phyloP scores from a whole-genome alignment of 2,329 filamentous ascomycete genomes.

The Neurospora crassa region DNA sequence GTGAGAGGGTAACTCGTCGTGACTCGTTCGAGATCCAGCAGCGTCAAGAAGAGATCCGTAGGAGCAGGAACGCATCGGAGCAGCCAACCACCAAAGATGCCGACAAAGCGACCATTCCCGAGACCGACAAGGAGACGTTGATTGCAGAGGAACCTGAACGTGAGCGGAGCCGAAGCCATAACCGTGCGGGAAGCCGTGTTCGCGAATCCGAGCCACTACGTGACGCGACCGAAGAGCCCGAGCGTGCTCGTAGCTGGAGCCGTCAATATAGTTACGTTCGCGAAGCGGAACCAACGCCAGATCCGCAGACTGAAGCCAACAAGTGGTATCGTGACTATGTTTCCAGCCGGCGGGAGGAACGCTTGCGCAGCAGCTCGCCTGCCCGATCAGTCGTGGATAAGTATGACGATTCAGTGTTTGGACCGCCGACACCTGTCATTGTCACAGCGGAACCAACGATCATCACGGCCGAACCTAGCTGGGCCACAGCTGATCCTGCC shows the following conservation, averaged over 20 bases:
- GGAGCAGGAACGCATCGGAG: not conserved
- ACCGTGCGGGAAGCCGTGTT: constrained; percentile 8
- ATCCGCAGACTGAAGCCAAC: constrained; percentile 44
- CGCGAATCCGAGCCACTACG: not conserved
- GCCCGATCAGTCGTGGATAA: constrained; percentile 46
- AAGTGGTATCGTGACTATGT: constrained; percentile 47
- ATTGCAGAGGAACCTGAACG: not conserved
- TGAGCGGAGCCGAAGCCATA: constrained; percentile 23
- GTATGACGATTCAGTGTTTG: constrained; percentile 35
- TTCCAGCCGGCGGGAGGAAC: constrained; percentile 43
- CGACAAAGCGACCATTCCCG: not conserved
- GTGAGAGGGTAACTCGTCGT: constrained; percentile 36
- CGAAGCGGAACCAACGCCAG: constrained; percentile 15
- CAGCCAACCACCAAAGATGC: not conserved
- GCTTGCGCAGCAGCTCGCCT: constrained; percentile 41
- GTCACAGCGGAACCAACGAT: constrained; percentile 26
- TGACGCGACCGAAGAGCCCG: not conserved
- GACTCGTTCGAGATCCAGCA: constrained; percentile 39
- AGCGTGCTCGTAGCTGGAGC: constrained; percentile 13
- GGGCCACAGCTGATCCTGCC: not conserved
- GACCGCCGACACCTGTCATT: constrained; percentile 23
- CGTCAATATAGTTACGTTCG: constrained; percentile 19
- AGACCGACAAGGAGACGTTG: not conserved
- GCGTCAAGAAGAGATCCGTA: constrained; percentile 18
- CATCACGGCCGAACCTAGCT: constrained; percentile 32